These are phyloP conservation scores for Lathyrus oleraceus DNA, from an alignment of 306 rosid species.

Conservation along the genomic window DNA sequence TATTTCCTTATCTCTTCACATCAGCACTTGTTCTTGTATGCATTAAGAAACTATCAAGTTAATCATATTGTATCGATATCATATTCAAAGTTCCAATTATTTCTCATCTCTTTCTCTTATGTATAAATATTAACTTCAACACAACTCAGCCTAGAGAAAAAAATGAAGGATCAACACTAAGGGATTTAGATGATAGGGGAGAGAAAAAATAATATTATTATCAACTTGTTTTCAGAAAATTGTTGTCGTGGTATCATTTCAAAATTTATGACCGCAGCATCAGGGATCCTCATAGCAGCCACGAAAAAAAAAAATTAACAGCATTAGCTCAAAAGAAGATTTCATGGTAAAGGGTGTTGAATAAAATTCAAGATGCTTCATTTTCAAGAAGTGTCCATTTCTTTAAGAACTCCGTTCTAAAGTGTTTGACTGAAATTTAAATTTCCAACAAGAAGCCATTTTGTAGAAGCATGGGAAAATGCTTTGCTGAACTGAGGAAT, in stretches of 20 bases:
- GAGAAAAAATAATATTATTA: not conserved
- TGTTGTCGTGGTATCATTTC: not conserved
- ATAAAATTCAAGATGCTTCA: not conserved
- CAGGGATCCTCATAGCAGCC: not conserved
- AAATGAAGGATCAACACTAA: not conserved
- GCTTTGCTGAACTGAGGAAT: conserved; percentile 22
- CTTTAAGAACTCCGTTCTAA: not conserved
- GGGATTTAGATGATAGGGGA: not conserved
- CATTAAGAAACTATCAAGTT: not conserved
- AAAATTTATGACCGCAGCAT: not conserved
- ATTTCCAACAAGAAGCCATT: not conserved
- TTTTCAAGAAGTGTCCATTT: not conserved
- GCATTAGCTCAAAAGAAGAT: not conserved
- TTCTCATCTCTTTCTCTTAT: not conserved
- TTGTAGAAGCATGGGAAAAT: conserved; percentile 6
- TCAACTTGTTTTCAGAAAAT: not conserved
- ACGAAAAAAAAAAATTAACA: not conserved
- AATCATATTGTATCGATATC: not conserved
- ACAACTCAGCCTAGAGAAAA: not conserved
- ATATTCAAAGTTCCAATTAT: not conserved
- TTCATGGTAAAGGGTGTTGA: not conserved
- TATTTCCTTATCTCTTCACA: not conserved
- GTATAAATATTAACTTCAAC: not conserved
- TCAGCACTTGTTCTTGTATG: not conserved
- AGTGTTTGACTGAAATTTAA: not conserved